Evolutionary conservation across 1,284 basidiomycete genomes (phyloP).

Genomic region (Psilocybe mexicana): DNA sequence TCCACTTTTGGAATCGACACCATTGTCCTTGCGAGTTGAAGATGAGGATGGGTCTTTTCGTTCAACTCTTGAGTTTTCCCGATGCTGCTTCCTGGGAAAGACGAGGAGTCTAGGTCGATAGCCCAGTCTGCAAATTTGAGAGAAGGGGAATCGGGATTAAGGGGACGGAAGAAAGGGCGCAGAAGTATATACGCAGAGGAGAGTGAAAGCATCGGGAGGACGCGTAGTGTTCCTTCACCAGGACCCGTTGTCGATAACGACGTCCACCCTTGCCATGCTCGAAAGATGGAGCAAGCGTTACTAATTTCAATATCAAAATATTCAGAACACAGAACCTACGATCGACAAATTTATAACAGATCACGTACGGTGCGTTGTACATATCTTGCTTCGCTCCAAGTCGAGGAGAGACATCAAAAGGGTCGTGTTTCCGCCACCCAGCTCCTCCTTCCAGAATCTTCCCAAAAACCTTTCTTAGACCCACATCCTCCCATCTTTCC

Average conservation of each 20-base stretch:
- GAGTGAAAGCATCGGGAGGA: slow-evolving; percentile 35
- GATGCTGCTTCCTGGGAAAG: slow-evolving; percentile 64
- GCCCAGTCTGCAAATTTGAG: slow-evolving; percentile 58
- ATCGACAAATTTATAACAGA: background rate
- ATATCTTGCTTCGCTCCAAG: slow-evolving; percentile 57
- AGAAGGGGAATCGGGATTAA: slow-evolving; percentile 21
- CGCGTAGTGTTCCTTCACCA: slow-evolving; percentile 54
- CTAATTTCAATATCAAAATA: slow-evolving; percentile 27
- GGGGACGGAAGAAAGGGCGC: slow-evolving; percentile 70
- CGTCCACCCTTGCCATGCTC: slow-evolving; percentile 81
- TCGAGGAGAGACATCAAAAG: slow-evolving; percentile 54
- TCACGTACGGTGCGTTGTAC: slow-evolving; percentile 50
- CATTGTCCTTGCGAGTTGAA: slow-evolving; percentile 56
- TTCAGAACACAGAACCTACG: background rate
- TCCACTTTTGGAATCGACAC: slow-evolving; percentile 53
- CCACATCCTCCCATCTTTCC: slow-evolving; percentile 78
- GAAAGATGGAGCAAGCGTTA: slow-evolving; percentile 72
- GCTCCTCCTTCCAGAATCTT: slow-evolving; percentile 51
- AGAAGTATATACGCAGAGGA: slow-evolving; percentile 67
- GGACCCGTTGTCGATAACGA: slow-evolving; percentile 63
- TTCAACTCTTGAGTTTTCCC: slow-evolving; percentile 68
- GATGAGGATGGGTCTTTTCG: slow-evolving; percentile 68
- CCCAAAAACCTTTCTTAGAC: slow-evolving; percentile 57
- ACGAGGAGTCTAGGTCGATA: slow-evolving; percentile 55
- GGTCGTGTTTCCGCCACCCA: slow-evolving; percentile 59